Evolutionary conservation across 352 stramenopile genomes (phyloP), one percentile per base, ranked within the genome.

Genomic region (Phytopythium delawarense): DNA sequence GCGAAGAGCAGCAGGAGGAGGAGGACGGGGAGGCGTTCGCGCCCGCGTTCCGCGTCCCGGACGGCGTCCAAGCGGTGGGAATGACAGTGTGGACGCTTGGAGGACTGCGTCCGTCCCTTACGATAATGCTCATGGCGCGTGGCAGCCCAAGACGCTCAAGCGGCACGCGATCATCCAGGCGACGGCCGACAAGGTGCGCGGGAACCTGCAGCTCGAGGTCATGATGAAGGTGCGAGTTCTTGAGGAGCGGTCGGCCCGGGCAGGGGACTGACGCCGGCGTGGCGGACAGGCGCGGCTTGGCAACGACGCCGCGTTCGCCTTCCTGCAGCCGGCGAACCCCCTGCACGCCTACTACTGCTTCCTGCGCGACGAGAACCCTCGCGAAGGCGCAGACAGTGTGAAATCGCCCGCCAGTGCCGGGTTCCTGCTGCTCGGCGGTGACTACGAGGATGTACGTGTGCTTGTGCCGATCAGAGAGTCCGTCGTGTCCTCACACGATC

Each of bases 331-430:
- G 2, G 64, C 62, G 21, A 69, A 79, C 32, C 45, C 44, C 8
- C 66, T 84, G 20, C 64, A 84, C 46, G 62, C 25, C 21, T 86
- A 84, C 62, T 83, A 81, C 59, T 76, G 67, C 45, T 81, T 79
- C 60, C 35, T 86, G 32, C 67, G 74, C 3, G 76, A 84, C 32
- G 37, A 71, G 25, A 72, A 76, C n/a, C 72, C 70, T 11, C 64
- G 67, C 9, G 34, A 42, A 20, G 23, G n/a, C 28, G 2, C n/a
- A 2, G 7, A 40, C 8, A 15, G 12, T 16, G 45, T 28, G 16
- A 32, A 23, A 12, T 21, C 20, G 16, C 8, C 21, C 18, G 21
- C 20, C 7, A 37, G 15, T 16, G 40, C 59, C 23, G 32, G 46
- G 3, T 44, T 64, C 13, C 74, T 61, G 42, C 60, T 85, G 30